Conservation (phyloP, 768 basidiomycete genomes). For the Brasilioporus rufonigricans region DNA sequence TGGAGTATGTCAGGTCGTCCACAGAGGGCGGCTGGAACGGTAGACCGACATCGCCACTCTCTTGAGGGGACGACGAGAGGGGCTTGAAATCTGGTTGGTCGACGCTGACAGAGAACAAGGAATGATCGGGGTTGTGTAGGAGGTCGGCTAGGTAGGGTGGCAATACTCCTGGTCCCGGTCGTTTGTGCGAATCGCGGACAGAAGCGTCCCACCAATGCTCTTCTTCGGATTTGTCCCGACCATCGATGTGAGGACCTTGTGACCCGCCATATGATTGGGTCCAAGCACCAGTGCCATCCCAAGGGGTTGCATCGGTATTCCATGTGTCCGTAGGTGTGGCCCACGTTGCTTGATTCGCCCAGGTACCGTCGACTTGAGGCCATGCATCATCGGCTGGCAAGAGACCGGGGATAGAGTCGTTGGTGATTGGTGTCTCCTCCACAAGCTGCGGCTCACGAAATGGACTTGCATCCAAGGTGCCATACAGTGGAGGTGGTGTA, state of each 20-base stretch:
- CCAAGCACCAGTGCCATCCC: slow-evolving; percentile 28
- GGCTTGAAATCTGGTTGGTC: slow-evolving; percentile 33
- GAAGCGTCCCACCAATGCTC: slow-evolving; percentile 65
- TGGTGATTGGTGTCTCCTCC: slow-evolving; percentile 37
- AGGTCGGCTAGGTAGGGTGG: slow-evolving; percentile 65
- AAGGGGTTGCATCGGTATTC: slow-evolving; percentile 22
- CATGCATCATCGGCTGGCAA: slow-evolving; percentile 36
- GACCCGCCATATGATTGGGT: slow-evolving; percentile 15
- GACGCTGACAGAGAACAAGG: slow-evolving; percentile 59
- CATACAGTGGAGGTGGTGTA: slow-evolving; percentile 30
- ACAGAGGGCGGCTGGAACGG: slow-evolving; percentile 44
- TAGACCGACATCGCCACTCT: slow-evolving; percentile 16
- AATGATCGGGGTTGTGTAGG: slow-evolving; percentile 71
- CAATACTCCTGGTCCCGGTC: slow-evolving; percentile 71
- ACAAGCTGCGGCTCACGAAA: slow-evolving; percentile 61
- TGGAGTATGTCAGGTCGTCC: slow-evolving; percentile 62
- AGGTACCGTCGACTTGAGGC: slow-evolving; percentile 11
- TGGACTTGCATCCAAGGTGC: slow-evolving; percentile 18
- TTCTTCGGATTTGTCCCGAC: slow-evolving; percentile 60
- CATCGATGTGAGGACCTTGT: slow-evolving; percentile 51
- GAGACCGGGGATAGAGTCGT: slow-evolving; percentile 36
- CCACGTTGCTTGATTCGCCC: slow-evolving; percentile 16
- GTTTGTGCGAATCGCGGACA: slow-evolving; percentile 40
- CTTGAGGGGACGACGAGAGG: slow-evolving; percentile 14
- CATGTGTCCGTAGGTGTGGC: slow-evolving; percentile 13